phyloP scores from a whole-genome alignment of 768 basidiomycete species.

The Mycena haematopus region DNA sequence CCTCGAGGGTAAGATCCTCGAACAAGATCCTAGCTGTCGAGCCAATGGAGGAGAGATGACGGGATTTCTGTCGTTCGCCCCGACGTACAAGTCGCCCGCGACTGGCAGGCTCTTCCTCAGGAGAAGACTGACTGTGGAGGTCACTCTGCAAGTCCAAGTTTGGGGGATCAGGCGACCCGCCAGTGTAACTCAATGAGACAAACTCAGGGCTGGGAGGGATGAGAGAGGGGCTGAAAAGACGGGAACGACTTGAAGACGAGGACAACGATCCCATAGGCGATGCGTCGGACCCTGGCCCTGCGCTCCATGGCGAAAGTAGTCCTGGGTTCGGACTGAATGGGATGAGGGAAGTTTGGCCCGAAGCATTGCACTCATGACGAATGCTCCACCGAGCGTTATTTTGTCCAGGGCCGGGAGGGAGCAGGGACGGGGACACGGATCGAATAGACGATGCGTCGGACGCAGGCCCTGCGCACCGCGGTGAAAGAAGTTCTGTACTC shows the following conservation, averaged over 20 bases:
- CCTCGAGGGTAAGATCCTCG: neutral
- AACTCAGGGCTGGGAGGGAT: neutral
- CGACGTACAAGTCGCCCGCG: neutral
- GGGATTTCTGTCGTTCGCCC: neutral
- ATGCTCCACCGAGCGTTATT: neutral
- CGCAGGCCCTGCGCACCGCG: too few relatives aligned
- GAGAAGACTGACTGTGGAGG: neutral
- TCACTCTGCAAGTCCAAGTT: neutral
- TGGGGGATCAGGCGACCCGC: slow-evolving; percentile 1
- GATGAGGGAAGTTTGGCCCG: neutral
- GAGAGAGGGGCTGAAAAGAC: neutral
- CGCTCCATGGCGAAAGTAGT: neutral
- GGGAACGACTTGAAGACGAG: neutral
- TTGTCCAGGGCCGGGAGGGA: neutral
- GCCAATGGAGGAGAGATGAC: neutral
- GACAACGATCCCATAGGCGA: slow-evolving; percentile 5
- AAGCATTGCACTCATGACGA: neutral
- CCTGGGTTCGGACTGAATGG: neutral
- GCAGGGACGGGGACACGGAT: too few relatives aligned
- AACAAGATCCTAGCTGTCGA: neutral
- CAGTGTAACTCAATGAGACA: neutral
- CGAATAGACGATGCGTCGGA: too few relatives aligned
- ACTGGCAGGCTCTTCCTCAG: neutral
- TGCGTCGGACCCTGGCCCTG: neutral
- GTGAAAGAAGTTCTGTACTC: too few relatives aligned